Base-by-base conservation (phyloP, 495 filamentous ascomycete species). In the Daldinia childiae region DNA sequence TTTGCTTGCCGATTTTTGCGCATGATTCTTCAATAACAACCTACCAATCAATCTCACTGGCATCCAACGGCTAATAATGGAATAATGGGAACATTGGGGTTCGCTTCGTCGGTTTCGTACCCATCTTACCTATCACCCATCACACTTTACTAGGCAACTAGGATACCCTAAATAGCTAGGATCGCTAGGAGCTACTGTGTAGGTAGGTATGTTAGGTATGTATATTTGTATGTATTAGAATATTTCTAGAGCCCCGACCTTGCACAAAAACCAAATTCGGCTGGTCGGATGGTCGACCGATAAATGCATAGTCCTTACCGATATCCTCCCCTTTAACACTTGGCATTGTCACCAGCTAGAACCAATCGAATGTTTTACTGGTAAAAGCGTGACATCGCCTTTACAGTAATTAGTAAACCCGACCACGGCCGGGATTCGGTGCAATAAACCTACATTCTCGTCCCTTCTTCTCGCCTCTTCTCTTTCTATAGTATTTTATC, bases 331-430 rank as follows among this genome's bases (percentile, higher is more conserved):
- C 45, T 54, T 36, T 15, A 19, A 51, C 45, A 27, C 54, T 45
- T 38, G 45, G n/a, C 41, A 14, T 45, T 48, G 29, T 48, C 43
- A 51, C 24, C 30, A 62, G 19, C 56, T 30, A 43, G 19, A 54
- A 21, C 69, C 69, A 72, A 72, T 67, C 64, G 69, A 66, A 72
- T 64, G 64, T 64, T 72, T n/a, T 21, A 52, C 38, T 50, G 27
- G 12, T 14, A 51, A 58, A 55, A 72, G 30, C 51, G 69, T 59
- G 45, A 63, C 69, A 72, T 67, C 63, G 58, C 27, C 59, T 55
- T 67, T 38, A 36, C 51, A 17, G 21, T 26, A 66, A 62, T 41
- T 58, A 58, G 17, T 58, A 26, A 58, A 58, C 30, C 27, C 51
- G 62, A 66, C n/a, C 51, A 71, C 26, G 32, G 51, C 26, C 52